These are phyloP conservation scores for Pugionium dolabratum DNA, from an alignment of 345 rosid genomes.

Conservation along the genomic window DNA sequence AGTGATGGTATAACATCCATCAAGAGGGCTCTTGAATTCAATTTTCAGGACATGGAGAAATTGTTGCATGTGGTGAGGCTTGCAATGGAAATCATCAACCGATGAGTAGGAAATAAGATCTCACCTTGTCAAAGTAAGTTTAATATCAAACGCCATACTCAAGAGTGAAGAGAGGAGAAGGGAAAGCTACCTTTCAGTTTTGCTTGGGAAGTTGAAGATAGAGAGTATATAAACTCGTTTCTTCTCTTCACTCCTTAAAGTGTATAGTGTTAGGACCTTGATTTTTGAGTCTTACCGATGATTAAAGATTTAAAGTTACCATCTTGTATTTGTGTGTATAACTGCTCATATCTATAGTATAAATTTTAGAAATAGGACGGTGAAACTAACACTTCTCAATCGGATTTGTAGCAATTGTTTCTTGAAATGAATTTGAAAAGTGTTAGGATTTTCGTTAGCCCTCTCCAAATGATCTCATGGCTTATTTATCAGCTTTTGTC, in stretches of 20 bases:
- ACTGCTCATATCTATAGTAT: background rate
- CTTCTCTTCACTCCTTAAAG: background rate
- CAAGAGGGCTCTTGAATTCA: conserved; percentile 86
- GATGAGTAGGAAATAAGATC: conserved; percentile 35
- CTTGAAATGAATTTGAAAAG: conserved; percentile 23
- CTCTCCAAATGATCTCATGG: conserved; percentile 71
- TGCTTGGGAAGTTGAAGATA: conserved; percentile 23
- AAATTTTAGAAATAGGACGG: background rate
- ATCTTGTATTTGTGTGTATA: conserved; percentile 15
- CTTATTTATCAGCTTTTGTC: no score
- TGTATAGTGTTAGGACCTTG: conserved; percentile 26
- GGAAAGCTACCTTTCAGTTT: background rate
- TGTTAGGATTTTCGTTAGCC: conserved; percentile 58
- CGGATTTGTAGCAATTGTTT: background rate
- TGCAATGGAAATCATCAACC: conserved; percentile 77
- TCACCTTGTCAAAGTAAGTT: conserved; percentile 8
- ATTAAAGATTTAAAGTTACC: conserved; percentile 14
- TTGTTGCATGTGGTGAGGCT: conserved; percentile 72
- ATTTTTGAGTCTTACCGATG: conserved; percentile 22
- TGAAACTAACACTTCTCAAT: background rate
- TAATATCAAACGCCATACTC: background rate
- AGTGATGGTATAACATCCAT: conserved; percentile 62
- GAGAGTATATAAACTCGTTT: conserved; percentile 13
- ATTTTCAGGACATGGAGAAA: conserved; percentile 86
- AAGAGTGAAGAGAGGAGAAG: background rate